Percentiles rank a stretch among this genome's conserved stretches.
Conservation (phyloP, 768 basidiomycete genomes). For the Myochromella boudieri region DNA sequence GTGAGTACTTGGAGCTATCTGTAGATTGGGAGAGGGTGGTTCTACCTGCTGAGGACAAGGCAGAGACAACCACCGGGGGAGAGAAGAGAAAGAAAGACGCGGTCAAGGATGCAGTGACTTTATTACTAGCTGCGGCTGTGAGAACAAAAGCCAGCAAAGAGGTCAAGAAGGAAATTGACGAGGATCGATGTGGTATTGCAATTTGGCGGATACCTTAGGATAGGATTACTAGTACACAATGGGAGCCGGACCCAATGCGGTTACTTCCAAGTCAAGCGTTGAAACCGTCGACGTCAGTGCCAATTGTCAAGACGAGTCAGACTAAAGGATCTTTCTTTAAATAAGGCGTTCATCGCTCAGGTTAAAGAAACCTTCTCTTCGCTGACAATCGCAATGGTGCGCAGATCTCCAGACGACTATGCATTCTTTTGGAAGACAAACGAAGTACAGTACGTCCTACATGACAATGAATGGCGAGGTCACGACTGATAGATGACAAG, state of each 20-base stretch:
- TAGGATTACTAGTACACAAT: too few relatives aligned
- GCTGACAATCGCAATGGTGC: too few relatives aligned
- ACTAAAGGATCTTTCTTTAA: too few relatives aligned
- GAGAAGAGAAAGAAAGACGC: conserved; percentile 34
- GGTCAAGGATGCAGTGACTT: conserved; percentile 44
- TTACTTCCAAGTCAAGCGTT: too few relatives aligned
- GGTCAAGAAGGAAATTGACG: conserved; percentile 55
- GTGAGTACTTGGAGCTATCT: conserved; percentile 61
- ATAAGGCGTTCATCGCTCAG: too few relatives aligned
- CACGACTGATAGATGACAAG: conserved; percentile 19
- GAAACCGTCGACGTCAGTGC: too few relatives aligned
- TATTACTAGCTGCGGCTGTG: conserved; percentile 56
- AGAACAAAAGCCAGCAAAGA: conserved; percentile 52
- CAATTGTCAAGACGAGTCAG: neutral
- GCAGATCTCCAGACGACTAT: conserved; percentile 36
- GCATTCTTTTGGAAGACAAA: conserved; percentile 47
- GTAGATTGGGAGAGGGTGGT: conserved; percentile 59
- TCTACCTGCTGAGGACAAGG: conserved; percentile 20
- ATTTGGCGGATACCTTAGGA: conserved; percentile 63
- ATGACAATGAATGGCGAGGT: neutral
- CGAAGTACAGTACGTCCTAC: conserved; percentile 37
- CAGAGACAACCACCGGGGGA: too few relatives aligned
- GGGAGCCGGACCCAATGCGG: neutral
- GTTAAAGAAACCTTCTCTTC: too few relatives aligned
- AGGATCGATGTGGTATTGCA: conserved; percentile 58